phyloP scores from a whole-genome alignment of 2,329 filamentous ascomycete species.

The Sclerotinia spermophila region DNA sequence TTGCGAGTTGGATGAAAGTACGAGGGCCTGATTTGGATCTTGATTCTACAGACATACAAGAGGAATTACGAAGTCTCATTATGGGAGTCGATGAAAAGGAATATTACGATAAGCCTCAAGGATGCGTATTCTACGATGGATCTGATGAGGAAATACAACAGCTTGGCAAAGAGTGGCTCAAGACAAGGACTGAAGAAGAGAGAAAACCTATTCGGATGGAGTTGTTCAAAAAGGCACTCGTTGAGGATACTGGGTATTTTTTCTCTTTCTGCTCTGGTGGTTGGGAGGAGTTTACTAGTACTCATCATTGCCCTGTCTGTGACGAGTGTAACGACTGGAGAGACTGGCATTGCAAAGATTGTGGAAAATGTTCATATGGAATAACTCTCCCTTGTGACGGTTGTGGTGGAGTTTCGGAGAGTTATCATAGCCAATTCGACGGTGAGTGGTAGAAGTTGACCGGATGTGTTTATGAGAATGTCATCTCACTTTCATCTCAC shows the following conservation, averaged over 20 bases:
- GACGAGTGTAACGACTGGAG: constrained; percentile 13
- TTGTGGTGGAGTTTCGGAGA: constrained; percentile 10
- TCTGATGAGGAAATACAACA: not conserved
- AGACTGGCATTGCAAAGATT: constrained; percentile 11
- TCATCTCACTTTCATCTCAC: not conserved
- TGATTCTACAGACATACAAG: constrained; percentile 5
- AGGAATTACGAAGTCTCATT: constrained; percentile 4
- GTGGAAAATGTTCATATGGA: constrained; percentile 6
- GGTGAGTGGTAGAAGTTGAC: not conserved
- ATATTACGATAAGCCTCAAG: constrained; percentile 9
- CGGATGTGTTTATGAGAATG: not conserved
- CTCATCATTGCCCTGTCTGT: constrained; percentile 8
- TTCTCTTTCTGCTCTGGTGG: constrained; percentile 8
- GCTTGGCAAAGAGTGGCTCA: constrained; percentile 9
- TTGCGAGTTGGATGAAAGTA: constrained; percentile 5
- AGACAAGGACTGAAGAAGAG: not conserved
- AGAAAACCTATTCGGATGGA: constrained; percentile 4
- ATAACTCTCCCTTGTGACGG: constrained; percentile 6
- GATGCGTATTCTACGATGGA: constrained; percentile 2
- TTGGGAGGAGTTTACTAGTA: not conserved
- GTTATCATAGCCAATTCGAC: not conserved
- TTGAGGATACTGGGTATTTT: not conserved
- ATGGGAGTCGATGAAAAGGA: constrained; percentile 12
- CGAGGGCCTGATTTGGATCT: not conserved
- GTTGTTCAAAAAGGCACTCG: constrained; percentile 6